A percentile compares a stretch with the other conserved stretches of the same genome.
These are phyloP conservation scores for Fusarium udum DNA, from an alignment of 2,329 filamentous ascomycete species.

Conservation along the genomic window DNA sequence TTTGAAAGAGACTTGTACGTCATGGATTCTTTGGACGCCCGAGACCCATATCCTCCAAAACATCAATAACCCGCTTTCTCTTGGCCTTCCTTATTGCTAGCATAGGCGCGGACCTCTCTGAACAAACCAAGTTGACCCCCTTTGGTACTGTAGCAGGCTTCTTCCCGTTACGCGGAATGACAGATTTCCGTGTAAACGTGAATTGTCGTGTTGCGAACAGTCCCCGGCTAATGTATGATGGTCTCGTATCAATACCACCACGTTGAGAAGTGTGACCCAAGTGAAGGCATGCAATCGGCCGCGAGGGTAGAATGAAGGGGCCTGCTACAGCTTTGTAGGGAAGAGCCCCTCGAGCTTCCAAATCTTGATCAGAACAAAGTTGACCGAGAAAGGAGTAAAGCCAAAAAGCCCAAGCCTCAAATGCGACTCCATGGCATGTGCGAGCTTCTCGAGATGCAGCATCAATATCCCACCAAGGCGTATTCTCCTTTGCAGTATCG, in stretches of 20 bases:
- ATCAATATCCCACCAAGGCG: constrained; percentile 45
- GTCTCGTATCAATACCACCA: constrained; percentile 47
- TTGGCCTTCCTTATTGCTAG: constrained; percentile 45
- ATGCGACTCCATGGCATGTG: constrained; percentile 49
- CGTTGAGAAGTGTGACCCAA: constrained; percentile 50
- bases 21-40: background rate
- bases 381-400: constrained; percentile 54
- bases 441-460: constrained; percentile 42
- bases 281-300: constrained; percentile 50
- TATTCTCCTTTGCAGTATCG: constrained; percentile 45
- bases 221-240: constrained; percentile 50
- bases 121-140: constrained; percentile 16
- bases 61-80: constrained; percentile 48
- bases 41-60: constrained; percentile 44
- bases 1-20: background rate
- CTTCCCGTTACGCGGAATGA: background rate
- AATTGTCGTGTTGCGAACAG: constrained; percentile 48
- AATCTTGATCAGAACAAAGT: constrained; percentile 48
- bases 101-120: constrained; percentile 29
- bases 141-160: constrained; percentile 15
- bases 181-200: constrained; percentile 46
- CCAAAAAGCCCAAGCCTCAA: constrained; percentile 55
- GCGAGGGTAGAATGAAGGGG: constrained; percentile 51
- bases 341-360: constrained; percentile 35
- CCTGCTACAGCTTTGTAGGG: constrained; percentile 47